Evolutionary conservation across 306 rosid genomes (phyloP), one percentile per base, ranked within the genome.

Genomic region (Phaseolus lunatus): DNA sequence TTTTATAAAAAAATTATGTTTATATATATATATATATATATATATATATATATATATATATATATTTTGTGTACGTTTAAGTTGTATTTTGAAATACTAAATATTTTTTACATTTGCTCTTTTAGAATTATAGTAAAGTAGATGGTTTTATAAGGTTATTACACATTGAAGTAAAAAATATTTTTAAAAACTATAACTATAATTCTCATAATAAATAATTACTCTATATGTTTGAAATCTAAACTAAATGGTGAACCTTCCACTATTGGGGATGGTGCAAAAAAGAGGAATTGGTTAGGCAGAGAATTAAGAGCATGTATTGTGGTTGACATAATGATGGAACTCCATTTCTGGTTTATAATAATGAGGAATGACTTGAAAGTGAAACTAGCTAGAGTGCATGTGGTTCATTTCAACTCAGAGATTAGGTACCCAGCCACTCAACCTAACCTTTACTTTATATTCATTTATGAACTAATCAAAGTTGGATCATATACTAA

Each of bases 301-400:
- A 20, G 37, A 15, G 67, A 49, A 52, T 52, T 69, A 39, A 37
- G 5, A 16, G 33, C 31, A 13, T 33, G 3, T 49, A 70, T 29
- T 68, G 41, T 39, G 16, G 39, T 24, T 26, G 43, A 69, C 74
- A 47, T 27, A 26, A 16, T 70, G 1, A 10, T 1, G 11, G 48
- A 6, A 71, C 19, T 5, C 20, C 5, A 70, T 18, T 18, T 33
- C 10, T 33, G 27, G 12, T 52, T 29, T 52, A 2, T 68, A 27
- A 61, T 62, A 15, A 48, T 48, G 18, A 1, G 31, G 35, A 35
- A 70, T 59, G 54, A 14, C 64, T 70, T 58, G 53, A 78, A 78
- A 45, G 29, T 15, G 50, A 68, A 45, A 44, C 14, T 27, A 29
- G 1, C 35, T 27, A 29, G 0, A 23, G 18, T n/a, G 26, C 69